Evolutionary conservation across 176 grass and related monocot genomes (phyloP).

Genomic region (Dendrocalamus sinicus): DNA sequence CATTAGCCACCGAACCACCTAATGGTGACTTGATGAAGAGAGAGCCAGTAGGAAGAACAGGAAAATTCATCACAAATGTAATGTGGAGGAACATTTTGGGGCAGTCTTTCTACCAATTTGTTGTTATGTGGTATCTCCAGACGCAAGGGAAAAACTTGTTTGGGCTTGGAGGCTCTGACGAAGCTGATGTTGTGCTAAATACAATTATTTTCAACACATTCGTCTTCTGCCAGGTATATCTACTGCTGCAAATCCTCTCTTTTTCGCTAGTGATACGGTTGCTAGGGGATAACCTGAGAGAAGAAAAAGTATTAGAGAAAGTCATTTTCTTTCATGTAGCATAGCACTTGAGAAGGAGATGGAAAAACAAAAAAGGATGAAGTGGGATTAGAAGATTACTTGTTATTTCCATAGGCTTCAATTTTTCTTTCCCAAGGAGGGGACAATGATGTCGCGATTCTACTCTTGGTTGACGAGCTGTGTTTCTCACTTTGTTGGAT

Average conservation of each 20-base stretch:
- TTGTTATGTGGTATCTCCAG: slow-evolving; percentile 95
- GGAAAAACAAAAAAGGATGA: background rate
- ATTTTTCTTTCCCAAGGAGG: background rate
- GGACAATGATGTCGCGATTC: background rate
- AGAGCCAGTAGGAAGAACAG: slow-evolving; percentile 87
- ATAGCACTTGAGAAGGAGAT: background rate
- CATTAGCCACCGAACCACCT: slow-evolving; percentile 90
- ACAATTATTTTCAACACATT: slow-evolving; percentile 98
- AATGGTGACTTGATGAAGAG: slow-evolving; percentile 88
- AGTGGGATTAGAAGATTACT: background rate
- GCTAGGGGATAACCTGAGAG: background rate
- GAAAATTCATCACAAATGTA: slow-evolving; percentile 85
- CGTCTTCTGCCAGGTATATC: slow-evolving; percentile 95
- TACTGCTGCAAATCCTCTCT: slow-evolving; percentile 1
- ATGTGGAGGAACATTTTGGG: slow-evolving; percentile 99
- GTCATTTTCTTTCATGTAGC: background rate
- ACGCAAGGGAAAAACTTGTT: slow-evolving; percentile 74
- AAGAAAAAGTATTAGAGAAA: background rate
- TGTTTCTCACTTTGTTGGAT: background rate
- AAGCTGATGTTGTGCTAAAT: slow-evolving; percentile 68
- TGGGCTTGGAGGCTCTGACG: slow-evolving; percentile 52
- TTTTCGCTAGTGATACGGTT: background rate
- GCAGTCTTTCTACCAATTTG: slow-evolving; percentile 81
- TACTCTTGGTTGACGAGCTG: background rate
- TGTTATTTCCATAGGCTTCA: background rate